These are phyloP conservation scores for Trichosporon sp. DNA, from an alignment of 1,284 basidiomycete species.

Conservation along the genomic window DNA sequence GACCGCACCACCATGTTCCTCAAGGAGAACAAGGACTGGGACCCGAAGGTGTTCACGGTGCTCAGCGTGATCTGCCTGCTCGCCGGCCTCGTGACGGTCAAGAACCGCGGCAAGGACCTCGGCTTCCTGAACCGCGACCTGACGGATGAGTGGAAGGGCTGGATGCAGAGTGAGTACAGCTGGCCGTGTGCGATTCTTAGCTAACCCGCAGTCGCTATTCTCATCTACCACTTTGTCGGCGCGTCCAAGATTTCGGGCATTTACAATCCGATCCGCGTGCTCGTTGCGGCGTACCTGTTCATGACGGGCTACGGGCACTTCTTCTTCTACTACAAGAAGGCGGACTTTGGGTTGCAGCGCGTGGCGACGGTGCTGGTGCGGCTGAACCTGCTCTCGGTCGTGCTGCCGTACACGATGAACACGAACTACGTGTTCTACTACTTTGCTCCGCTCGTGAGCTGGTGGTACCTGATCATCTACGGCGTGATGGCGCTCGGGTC, in stretches of 20 bases:
- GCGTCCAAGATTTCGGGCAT: slow-evolving; percentile 82
- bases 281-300: slow-evolving; percentile 81
- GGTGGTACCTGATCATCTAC: slow-evolving; percentile 73
- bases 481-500: slow-evolving; percentile 67
- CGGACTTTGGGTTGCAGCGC: slow-evolving; percentile 72
- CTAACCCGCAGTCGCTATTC: slow-evolving; percentile 62
- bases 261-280: slow-evolving; percentile 79
- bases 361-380: slow-evolving; percentile 72
- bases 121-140: slow-evolving; percentile 85
- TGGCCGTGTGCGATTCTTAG: background rate
- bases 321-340: slow-evolving; percentile 66
- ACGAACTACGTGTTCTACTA: slow-evolving; percentile 85
- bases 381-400: slow-evolving; percentile 73
- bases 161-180: slow-evolving; percentile 76
- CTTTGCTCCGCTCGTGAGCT: slow-evolving; percentile 70
- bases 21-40: slow-evolving; percentile 81
- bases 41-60: slow-evolving; percentile 62
- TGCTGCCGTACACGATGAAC: slow-evolving; percentile 81
- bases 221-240: slow-evolving; percentile 83
- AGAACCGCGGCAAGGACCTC: slow-evolving; percentile 63
- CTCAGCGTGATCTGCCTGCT: slow-evolving; percentile 58
- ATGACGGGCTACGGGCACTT: slow-evolving; percentile 54
- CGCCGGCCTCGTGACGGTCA: slow-evolving; percentile 63
- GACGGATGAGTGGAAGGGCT: slow-evolving; percentile 92
- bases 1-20: slow-evolving; percentile 77